Evolutionary conservation across 352 stramenopile species (phyloP).

Genomic region (Pythium pyrilobum): DNA sequence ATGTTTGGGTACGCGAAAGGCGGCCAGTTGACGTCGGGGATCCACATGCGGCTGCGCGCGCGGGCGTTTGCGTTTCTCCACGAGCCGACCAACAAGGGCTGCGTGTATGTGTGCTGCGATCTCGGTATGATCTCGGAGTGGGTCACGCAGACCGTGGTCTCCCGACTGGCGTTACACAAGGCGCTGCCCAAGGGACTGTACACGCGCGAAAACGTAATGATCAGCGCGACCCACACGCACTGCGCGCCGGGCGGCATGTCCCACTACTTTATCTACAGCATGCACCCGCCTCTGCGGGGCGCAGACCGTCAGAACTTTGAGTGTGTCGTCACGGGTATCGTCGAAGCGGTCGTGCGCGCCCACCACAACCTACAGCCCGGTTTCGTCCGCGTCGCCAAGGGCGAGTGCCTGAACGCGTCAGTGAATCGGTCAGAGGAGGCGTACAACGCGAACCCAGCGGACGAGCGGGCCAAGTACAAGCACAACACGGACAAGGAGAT

Average conservation of each 20-base stretch:
- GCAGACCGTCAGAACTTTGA: slow-evolving; percentile 85
- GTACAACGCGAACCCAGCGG: slow-evolving; percentile 85
- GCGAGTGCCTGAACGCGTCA: slow-evolving; percentile 64
- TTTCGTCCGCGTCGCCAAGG: slow-evolving; percentile 54
- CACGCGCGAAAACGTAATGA: slow-evolving; percentile 73
- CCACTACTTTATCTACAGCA: slow-evolving; percentile 91
- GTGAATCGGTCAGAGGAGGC: slow-evolving; percentile 89
- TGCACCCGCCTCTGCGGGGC: slow-evolving; percentile 69
- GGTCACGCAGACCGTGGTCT: slow-evolving; percentile 78
- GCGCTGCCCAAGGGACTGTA: slow-evolving; percentile 41
- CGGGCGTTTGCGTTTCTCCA: slow-evolving; percentile 78
- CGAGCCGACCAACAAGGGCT: slow-evolving; percentile 23
- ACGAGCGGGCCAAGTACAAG: slow-evolving; percentile 73
- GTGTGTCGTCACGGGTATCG: slow-evolving; percentile 86
- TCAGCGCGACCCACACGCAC: slow-evolving; percentile 92
- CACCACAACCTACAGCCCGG: slow-evolving; percentile 68
- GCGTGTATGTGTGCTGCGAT: slow-evolving; percentile 87
- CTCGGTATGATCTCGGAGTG: slow-evolving; percentile 87
- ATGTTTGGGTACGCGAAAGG: slow-evolving; percentile 88
- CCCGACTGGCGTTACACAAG: slow-evolving; percentile 43
- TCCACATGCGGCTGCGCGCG: slow-evolving; percentile 83
- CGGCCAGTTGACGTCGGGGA: slow-evolving; percentile 66
- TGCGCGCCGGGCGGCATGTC: slow-evolving; percentile 86
- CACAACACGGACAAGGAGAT: slow-evolving; percentile 92
- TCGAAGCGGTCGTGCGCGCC: slow-evolving; percentile 73